These are phyloP conservation scores for Psilocybe cyanescens DNA, from an alignment of 768 basidiomycete genomes.

Conservation along the genomic window DNA sequence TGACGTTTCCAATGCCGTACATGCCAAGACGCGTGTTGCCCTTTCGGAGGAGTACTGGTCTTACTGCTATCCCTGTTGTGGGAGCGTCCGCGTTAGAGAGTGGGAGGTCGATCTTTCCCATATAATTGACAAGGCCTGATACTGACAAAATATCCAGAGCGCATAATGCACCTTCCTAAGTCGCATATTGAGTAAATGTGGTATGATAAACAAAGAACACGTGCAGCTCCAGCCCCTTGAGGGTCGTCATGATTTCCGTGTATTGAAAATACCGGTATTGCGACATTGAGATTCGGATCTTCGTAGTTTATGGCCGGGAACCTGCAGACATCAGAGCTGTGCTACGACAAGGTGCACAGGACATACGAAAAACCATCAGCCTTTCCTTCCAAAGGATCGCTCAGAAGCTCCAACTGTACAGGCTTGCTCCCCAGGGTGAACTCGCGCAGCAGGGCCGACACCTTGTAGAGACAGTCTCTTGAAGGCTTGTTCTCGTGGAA, in stretches of 20 bases:
- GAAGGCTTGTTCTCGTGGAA: slow-evolving; percentile 99
- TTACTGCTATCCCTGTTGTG: slow-evolving; percentile 79
- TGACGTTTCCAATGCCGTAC: slow-evolving; percentile 96
- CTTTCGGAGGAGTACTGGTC: slow-evolving; percentile 89
- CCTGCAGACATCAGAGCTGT: slow-evolving; percentile 41
- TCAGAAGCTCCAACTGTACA: slow-evolving; percentile 88
- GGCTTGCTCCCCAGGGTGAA: slow-evolving; percentile 89
- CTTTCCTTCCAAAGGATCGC: slow-evolving; percentile 91
- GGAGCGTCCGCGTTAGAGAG: slow-evolving; percentile 64
- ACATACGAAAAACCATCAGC: slow-evolving; percentile 83
- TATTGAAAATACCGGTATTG: slow-evolving; percentile 98
- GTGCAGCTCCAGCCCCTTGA: slow-evolving; percentile 89
- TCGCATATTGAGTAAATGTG: neutral
- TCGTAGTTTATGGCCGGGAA: slow-evolving; percentile 98
- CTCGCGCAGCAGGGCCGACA: slow-evolving; percentile 87
- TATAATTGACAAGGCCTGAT: slow-evolving; percentile 94
- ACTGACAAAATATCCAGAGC: slow-evolving; percentile 95
- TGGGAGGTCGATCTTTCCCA: slow-evolving; percentile 94
- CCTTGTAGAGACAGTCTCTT: slow-evolving; percentile 86
- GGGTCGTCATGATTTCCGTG: slow-evolving; percentile 99
- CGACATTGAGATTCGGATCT: slow-evolving; percentile 93
- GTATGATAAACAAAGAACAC: slow-evolving; percentile 28
- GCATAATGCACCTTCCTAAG: slow-evolving; percentile 91
- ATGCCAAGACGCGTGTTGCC: slow-evolving; percentile 87
- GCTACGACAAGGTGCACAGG: neutral